phyloP scores from a whole-genome alignment of 2,329 filamentous ascomycete genomes.

The Colletotrichum sp. region DNA sequence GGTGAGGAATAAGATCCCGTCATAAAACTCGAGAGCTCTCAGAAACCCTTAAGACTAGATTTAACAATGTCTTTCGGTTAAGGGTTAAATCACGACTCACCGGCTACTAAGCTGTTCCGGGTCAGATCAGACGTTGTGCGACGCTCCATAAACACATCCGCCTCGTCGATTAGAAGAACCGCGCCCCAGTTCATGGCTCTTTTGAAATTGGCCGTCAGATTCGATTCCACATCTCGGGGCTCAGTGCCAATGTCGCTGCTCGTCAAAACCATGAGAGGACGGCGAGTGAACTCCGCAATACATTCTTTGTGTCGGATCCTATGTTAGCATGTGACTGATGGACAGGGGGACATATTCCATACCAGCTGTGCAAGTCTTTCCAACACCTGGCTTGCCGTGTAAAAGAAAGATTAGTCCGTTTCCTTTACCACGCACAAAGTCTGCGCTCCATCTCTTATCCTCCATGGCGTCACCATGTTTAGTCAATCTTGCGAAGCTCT shows the following conservation, averaged over 20 bases:
- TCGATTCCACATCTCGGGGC: too few species aligned
- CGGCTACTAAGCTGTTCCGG: too few species aligned
- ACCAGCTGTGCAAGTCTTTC: conserved; percentile 17
- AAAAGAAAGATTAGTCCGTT: conserved; percentile 8
- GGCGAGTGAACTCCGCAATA: conserved; percentile 34
- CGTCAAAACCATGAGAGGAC: conserved; percentile 35
- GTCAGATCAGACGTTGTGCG: too few species aligned
- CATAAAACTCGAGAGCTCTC: conserved; percentile 32
- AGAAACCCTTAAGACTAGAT: too few species aligned
- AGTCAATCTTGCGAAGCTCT: conserved; percentile 29
- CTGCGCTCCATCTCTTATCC: conserved; percentile 1
- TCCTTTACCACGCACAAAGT: conserved; percentile 9
- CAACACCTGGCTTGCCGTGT: conserved; percentile 12
- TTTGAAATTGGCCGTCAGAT: too few species aligned
- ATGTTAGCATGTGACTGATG: too few species aligned
- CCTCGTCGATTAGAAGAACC: too few species aligned
- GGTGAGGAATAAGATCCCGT: conserved; percentile 35
- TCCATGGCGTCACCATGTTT: conserved; percentile 18
- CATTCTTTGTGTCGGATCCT: conserved; percentile 25
- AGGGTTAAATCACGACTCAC: too few species aligned
- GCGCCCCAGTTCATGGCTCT: too few species aligned
- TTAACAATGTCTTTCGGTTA: too few species aligned
- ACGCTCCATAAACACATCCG: too few species aligned
- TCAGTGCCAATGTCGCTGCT: neutral
- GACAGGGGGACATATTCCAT: too few species aligned